Evolutionary conservation across 345 rosid species (phyloP).

Genomic region (Aquilaria yunnanensis): DNA sequence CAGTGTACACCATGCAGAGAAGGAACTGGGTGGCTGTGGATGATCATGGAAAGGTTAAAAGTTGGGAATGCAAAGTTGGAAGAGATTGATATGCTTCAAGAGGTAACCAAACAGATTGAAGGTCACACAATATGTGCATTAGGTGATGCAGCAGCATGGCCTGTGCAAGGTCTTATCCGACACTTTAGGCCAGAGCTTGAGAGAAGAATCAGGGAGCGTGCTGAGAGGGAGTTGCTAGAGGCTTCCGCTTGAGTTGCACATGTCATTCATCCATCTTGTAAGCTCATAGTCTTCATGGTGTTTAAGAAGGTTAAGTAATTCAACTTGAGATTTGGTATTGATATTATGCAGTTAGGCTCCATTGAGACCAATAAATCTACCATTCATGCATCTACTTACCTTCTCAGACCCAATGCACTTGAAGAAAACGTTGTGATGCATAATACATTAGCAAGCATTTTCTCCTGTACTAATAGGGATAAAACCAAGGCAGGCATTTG

Average conservation of each 20-base stretch:
- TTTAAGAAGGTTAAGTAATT: too few species aligned
- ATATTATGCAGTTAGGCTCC: too few species aligned
- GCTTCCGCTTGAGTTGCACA: slow-evolving; percentile 59
- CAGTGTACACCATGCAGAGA: slow-evolving; percentile 99
- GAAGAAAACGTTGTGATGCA: too few species aligned
- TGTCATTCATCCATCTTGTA: neutral
- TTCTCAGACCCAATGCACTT: too few species aligned
- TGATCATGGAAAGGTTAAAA: slow-evolving; percentile 97
- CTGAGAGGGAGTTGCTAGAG: slow-evolving; percentile 84
- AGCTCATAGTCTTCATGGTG: too few species aligned
- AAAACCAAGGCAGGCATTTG: too few species aligned
- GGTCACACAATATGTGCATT: slow-evolving; percentile 98
- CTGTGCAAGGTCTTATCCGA: slow-evolving; percentile 92
- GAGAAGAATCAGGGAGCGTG: slow-evolving; percentile 87
- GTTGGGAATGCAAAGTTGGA: slow-evolving; percentile 94
- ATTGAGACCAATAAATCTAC: too few species aligned
- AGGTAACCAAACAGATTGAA: slow-evolving; percentile 95
- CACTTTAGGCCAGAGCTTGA: slow-evolving; percentile 99
- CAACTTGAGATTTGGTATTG: too few species aligned
- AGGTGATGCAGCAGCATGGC: slow-evolving; percentile 99
- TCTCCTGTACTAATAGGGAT: too few species aligned
- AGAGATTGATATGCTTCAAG: slow-evolving; percentile 99
- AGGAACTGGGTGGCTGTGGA: slow-evolving; percentile 99
- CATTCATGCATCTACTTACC: too few species aligned
- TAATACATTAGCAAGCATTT: too few species aligned